Base-by-base conservation (phyloP, 2,329 filamentous ascomycete species). In the Rhynchosporium agropyri region DNA sequence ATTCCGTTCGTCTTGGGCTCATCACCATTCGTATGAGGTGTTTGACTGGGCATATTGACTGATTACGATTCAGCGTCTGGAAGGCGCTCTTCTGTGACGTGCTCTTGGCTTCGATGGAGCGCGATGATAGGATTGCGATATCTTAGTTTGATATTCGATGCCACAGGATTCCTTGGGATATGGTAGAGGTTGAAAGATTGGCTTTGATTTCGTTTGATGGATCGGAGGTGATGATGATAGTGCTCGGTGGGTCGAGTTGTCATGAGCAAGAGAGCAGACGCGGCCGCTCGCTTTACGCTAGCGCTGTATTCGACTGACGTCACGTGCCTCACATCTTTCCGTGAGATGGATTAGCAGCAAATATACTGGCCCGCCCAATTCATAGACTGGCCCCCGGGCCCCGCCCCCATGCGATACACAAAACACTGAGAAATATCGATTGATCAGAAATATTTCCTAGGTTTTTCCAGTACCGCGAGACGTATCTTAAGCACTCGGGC, bases 1-100 rank as follows among this genome's bases (percentile, higher is more conserved):
- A 85, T 78, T 70, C 86, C 84, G 77, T 91, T 90, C 75, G 88
- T 86, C 70, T 84, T 79, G 66, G 87, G 84, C 77, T 89, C 84
- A 66, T 88, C 88, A 75, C 87, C 86, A 79, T 89, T 89, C 40
- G 76, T 76, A 69, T 80, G 79, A 73, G 88, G 87, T 73, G 89
- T 89, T 77, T 90, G 89, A 77, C 88, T 84, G 71, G 87, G 87
- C 88, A 91, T 91, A 65, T 72, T 74, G 71, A 67, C 60, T 63
- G 59, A 57, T 67, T 54, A 12, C 26, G 51, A 42, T 54, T 36
- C 53, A 58, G 62, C 65, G 67, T 66, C 63, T 62, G 63, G 59
- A 66, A 67, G 67, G 66, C 68, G 71, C 67, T 68, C 67, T 71
- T 67, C 62, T 58, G 64, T 72, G 65, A 71, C 66, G 66, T 70